phyloP scores from a whole-genome alignment of 306 rosid species.

The Pueraria montana region DNA sequence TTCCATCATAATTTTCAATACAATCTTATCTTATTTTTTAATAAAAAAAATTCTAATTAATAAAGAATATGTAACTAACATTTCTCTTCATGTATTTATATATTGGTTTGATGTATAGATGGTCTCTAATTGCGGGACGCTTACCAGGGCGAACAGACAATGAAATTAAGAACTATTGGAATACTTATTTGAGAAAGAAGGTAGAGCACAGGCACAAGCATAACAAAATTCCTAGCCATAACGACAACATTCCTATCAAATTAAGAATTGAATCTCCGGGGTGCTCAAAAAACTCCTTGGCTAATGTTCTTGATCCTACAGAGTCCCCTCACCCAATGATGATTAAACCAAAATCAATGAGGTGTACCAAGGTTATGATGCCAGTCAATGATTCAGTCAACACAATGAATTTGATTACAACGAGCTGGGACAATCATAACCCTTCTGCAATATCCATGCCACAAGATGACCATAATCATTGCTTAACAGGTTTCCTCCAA shows the following conservation, averaged over 20 bases:
- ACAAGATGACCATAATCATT: background rate
- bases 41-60: too few species aligned
- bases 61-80: background rate
- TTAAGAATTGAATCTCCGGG: background rate
- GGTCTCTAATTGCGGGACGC: slow-evolving; percentile 39
- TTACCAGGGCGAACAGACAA: slow-evolving; percentile 40
- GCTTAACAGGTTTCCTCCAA: background rate
- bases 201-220: background rate
- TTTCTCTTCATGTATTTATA: background rate
- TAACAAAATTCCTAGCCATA: background rate
- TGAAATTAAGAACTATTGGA: slow-evolving; percentile 36
- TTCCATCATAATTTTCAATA: too few species aligned
- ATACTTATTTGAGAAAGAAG: slow-evolving; percentile 40
- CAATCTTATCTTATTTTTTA: too few species aligned
- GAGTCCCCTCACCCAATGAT: background rate
- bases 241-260: background rate
- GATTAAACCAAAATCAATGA: slow-evolving; percentile 32
- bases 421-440: slow-evolving; percentile 1
- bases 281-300: background rate
- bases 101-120: background rate
- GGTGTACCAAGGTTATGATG: slow-evolving; percentile 27
- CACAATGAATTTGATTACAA: background rate
- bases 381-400: slow-evolving; percentile 18
- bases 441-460: background rate
- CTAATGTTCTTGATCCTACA: background rate